These are phyloP conservation scores for Tulasnella sp. DNA, from an alignment of 768 basidiomycete genomes.

Conservation along the genomic window DNA sequence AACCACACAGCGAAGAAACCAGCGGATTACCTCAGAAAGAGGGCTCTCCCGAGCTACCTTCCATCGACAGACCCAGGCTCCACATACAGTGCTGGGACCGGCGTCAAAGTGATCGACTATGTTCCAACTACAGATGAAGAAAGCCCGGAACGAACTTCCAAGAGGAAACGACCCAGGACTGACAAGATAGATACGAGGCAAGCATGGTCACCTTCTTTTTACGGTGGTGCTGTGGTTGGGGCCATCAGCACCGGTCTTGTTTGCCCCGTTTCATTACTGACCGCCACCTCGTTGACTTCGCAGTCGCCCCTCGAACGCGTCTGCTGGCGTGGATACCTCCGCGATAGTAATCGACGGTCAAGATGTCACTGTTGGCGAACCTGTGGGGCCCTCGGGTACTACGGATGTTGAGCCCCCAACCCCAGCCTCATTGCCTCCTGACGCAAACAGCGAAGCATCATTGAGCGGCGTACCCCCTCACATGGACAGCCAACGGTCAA, in stretches of 20 bases:
- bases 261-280: conserved; percentile 12
- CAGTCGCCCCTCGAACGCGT: conserved; percentile 6
- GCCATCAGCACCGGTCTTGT: neutral
- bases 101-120: conserved; percentile 16
- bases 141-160: conserved; percentile 47
- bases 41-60: conserved; percentile 71
- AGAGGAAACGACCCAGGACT: conserved; percentile 24
- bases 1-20: conserved; percentile 63
- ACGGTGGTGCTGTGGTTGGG: neutral
- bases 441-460: conserved; percentile 3
- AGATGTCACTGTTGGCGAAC: neutral
- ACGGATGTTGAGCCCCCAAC: neutral
- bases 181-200: conserved; percentile 12
- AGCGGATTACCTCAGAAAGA: conserved; percentile 40
- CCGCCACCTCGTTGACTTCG: neutral
- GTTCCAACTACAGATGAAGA: conserved; percentile 31
- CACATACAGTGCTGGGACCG: conserved; percentile 44
- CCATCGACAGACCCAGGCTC: conserved; percentile 80
- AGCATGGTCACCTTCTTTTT: conserved; percentile 5
- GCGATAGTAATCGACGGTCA: neutral
- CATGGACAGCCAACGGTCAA: neutral
- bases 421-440: conserved; percentile 5
- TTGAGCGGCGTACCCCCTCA: conserved; percentile 12
- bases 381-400: neutral
- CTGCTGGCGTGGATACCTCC: neutral